Evolutionary conservation across 176 grass and related monocot species (phyloP).

Genomic region (Elaeis guineensis): DNA sequence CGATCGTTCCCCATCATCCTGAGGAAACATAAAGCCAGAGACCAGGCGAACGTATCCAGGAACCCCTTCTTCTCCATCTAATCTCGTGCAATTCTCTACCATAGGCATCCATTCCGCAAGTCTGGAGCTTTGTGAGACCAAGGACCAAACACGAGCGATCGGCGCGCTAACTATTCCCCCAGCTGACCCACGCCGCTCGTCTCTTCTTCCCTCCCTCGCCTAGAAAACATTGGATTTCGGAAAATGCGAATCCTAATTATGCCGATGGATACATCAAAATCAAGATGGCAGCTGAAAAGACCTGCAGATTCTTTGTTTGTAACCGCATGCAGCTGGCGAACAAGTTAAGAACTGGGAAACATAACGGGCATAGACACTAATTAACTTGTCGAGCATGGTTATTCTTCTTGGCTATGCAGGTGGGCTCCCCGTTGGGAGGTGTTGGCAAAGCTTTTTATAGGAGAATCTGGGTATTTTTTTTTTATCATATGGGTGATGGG

Average conservation of each 20-base stretch:
- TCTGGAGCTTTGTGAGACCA: conserved; percentile 3
- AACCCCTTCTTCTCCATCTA: conserved; percentile 1
- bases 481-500: neutral
- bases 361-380: too few relatives aligned
- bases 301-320: too few relatives aligned
- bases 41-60: too few relatives aligned
- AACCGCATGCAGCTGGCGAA: too few relatives aligned
- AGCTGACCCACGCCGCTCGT: neutral
- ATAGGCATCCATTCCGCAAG: neutral
- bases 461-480: neutral
- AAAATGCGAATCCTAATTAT: too few relatives aligned
- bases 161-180: conserved; percentile 1
- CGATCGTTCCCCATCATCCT: too few relatives aligned
- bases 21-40: too few relatives aligned
- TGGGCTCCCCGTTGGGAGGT: neutral
- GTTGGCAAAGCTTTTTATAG: neutral
- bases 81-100: conserved; percentile 1
- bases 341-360: too few relatives aligned
- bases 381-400: too few relatives aligned
- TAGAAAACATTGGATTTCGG: too few relatives aligned
- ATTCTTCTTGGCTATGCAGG: neutral
- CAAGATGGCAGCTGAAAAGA: too few relatives aligned
- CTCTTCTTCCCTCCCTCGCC: neutral
- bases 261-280: too few relatives aligned
- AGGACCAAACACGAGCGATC: neutral